phyloP scores from a whole-genome alignment of 2,329 filamentous ascomycete species.

The Chrysoporthe austroafricana region DNA sequence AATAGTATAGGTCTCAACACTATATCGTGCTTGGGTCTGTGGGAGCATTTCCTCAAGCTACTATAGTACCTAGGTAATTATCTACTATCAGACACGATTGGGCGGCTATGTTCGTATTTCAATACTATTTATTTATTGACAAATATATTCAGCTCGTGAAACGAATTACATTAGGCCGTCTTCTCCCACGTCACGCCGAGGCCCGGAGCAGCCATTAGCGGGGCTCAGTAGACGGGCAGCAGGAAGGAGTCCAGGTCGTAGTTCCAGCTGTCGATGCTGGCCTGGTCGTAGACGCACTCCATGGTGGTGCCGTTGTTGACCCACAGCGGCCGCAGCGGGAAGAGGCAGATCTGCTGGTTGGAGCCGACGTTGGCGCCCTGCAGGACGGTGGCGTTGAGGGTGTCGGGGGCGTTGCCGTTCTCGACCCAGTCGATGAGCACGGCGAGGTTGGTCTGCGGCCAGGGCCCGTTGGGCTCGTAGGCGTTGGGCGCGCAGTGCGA shows the following conservation, averaged over 20 bases:
- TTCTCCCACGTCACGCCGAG: background rate
- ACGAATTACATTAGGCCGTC: background rate
- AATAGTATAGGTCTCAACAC: no score
- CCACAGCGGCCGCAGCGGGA: constrained; percentile 48
- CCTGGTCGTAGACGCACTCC: constrained; percentile 28
- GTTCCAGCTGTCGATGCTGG: constrained; percentile 26
- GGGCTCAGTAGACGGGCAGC: constrained; percentile 25
- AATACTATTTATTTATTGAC: background rate
- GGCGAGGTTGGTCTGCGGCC: constrained; percentile 30
- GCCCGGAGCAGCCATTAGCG: background rate
- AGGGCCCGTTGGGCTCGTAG: constrained; percentile 49
- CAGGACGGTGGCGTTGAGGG: constrained; percentile 39
- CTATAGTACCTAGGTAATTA: no score
- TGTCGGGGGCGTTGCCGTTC: constrained; percentile 47
- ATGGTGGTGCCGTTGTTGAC: constrained; percentile 35
- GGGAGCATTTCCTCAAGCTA: no score
- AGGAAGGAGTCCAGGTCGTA: constrained; percentile 28
- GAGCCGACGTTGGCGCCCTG: constrained; percentile 39
- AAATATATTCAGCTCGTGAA: background rate
- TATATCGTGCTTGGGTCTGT: no score
- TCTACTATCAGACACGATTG: no score
- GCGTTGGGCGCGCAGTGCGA: constrained; percentile 51
- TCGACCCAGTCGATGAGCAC: constrained; percentile 54
- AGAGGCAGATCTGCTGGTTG: constrained; percentile 45
- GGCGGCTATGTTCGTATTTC: no score